Percentiles rank a stretch among this genome's conserved stretches.
Evolutionary conservation across 208 protist species (phyloP).

Genomic region (Tetramitus jugosus): DNA sequence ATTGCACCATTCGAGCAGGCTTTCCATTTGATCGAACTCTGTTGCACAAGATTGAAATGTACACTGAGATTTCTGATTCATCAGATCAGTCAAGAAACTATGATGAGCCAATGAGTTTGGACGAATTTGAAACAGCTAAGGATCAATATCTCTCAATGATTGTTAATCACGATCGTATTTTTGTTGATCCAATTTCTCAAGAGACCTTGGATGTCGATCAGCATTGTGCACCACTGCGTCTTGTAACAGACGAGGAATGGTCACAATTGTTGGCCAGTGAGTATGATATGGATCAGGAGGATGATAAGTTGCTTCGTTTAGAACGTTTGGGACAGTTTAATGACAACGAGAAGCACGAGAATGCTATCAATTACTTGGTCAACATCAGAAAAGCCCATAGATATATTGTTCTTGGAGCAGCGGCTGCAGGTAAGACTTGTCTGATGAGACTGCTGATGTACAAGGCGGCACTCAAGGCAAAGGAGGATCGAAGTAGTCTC

Average conservation of each 20-base stretch:
- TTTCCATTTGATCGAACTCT: constrained; percentile 5
- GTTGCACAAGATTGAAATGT: not conserved
- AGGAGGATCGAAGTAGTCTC: not conserved
- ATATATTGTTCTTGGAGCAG: not conserved
- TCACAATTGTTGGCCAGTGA: not conserved
- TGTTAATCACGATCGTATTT: not conserved
- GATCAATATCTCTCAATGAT: not conserved
- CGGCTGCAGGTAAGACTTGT: not conserved
- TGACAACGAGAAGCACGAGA: not conserved
- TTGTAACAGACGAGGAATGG: not conserved
- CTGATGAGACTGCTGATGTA: not conserved
- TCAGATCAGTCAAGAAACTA: not conserved
- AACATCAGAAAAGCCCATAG: not conserved
- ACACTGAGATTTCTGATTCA: not conserved
- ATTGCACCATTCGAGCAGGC: not conserved
- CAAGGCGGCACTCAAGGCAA: not conserved
- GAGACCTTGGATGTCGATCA: constrained; percentile 1
- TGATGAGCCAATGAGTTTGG: not conserved
- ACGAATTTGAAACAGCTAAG: not conserved
- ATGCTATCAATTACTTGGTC: not conserved
- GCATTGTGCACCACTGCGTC: not conserved
- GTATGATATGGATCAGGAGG: constrained; percentile 1
- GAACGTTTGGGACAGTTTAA: not conserved
- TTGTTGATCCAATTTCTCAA: constrained; percentile 18
- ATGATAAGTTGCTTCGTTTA: not conserved